Conservation (phyloP, 2,329 filamentous ascomycete genomes). For the Harringtonia lauricola region DNA sequence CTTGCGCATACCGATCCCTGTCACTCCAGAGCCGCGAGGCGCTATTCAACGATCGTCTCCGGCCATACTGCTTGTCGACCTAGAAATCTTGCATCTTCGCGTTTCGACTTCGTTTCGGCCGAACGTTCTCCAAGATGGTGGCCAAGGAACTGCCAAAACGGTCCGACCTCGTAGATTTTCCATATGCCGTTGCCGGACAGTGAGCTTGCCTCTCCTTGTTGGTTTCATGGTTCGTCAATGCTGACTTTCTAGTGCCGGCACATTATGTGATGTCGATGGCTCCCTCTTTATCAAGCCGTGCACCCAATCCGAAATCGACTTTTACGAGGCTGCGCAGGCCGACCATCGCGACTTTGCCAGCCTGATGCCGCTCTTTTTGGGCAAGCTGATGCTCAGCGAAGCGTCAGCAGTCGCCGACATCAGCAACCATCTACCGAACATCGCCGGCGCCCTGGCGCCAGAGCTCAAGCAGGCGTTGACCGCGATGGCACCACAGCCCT, state of each 20-base stretch:
- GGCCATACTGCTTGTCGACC: background rate
- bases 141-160: slow-evolving; percentile 37
- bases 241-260: slow-evolving; percentile 59
- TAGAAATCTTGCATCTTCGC: background rate
- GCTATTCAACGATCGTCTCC: too few species aligned
- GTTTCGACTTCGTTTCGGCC: too few species aligned
- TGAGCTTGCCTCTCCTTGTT: slow-evolving; percentile 31
- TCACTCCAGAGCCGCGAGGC: too few species aligned
- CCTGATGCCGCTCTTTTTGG: slow-evolving; percentile 78
- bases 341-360: slow-evolving; percentile 63
- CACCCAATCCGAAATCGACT: slow-evolving; percentile 71
- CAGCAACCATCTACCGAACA: slow-evolving; percentile 35
- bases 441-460: slow-evolving; percentile 30
- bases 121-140: slow-evolving; percentile 11
- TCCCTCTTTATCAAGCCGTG: slow-evolving; percentile 91
- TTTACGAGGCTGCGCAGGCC: slow-evolving; percentile 65
- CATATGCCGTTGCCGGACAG: slow-evolving; percentile 75
- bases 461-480: slow-evolving; percentile 27
- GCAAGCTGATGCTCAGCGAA: slow-evolving; percentile 60
- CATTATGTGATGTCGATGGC: slow-evolving; percentile 73
- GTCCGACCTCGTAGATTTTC: slow-evolving; percentile 56
- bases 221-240: background rate
- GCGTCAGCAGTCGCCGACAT: slow-evolving; percentile 32
- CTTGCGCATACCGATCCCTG: too few species aligned
- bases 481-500: background rate